Percentiles rank a stretch among this genome's conserved stretches.
Conservation (phyloP, 345 rosid genomes). For the Dimocarpus longan region DNA sequence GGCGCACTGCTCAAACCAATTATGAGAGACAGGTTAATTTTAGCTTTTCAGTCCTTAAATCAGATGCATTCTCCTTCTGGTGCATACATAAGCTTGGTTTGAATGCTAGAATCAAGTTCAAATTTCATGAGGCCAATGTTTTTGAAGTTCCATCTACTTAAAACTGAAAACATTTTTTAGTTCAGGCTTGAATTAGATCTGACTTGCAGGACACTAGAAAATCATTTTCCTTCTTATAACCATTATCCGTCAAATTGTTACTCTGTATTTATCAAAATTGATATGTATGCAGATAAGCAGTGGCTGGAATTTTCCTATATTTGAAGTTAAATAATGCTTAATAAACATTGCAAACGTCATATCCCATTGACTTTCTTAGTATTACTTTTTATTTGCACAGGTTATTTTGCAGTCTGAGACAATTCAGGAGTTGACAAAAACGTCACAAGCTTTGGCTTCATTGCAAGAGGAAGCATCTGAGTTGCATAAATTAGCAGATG, state of each 20-base stretch:
- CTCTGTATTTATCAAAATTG: not conserved
- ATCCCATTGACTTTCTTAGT: not conserved
- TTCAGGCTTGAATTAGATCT: not conserved
- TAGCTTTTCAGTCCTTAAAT: not conserved
- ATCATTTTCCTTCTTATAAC: not conserved
- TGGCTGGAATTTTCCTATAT: not conserved
- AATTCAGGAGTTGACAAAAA: conserved; percentile 86
- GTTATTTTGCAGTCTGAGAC: conserved; percentile 94
- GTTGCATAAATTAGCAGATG: conserved; percentile 65
- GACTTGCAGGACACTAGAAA: not conserved
- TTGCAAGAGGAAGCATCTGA: conserved; percentile 78
- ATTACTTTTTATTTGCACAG: conserved; percentile 42
- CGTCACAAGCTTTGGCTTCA: conserved; percentile 72
- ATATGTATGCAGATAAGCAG: not conserved
- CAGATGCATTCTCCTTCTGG: not conserved
- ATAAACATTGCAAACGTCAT: not conserved
- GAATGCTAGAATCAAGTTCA: not conserved
- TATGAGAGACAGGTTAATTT: conserved; percentile 91
- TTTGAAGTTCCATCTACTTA: not conserved
- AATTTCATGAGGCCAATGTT: not conserved
- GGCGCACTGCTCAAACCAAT: conserved; percentile 82
- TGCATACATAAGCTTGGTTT: not conserved
- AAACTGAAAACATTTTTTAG: conserved; percentile 2
- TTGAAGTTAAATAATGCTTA: not conserved
- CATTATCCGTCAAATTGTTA: not conserved